Base-by-base conservation (phyloP, 306 rosid species). In the Castanea mollissima region DNA sequence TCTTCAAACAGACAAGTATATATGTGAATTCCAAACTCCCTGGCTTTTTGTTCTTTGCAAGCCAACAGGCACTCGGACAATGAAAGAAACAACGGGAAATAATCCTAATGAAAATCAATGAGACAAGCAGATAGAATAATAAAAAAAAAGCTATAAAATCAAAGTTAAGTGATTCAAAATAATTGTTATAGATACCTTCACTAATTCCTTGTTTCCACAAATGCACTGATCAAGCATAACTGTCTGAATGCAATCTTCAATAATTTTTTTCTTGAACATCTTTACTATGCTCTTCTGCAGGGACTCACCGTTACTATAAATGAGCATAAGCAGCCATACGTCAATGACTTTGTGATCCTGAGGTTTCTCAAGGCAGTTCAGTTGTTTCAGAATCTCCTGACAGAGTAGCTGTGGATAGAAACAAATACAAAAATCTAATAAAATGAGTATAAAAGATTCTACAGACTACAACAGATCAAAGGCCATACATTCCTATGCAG, bases 301-400 rank as follows among this genome's bases (percentile, higher is more conserved):
- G 82, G 85, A 81, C 71, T 84, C 87, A 1, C 85, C 81, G 27
- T 84, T 84, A 82, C 78, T 68, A 73, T 84, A 77, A 55, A 84
- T 73, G 74, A 84, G 85, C 73, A 84, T 69, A 18, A 84, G 82
- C n/a, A 84, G 54, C 87, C 87, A 84, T 67, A 84, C 77, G 72
- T 84, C 87, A 65, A 84, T 38, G 34, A 77, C 82, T 77, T 80
- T 84, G 73, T 84, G 85, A 77, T 84, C 85, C 74, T 64, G 82
- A 52, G 87, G 82, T 69, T 78, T 84, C 51, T 77, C 70, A 49
- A 84, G 77, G 52, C 80, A 73, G 76, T 74, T 77, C 77, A 84
- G 14, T 46, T 81, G 85, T 77, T 84, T 84, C 82, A 84, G 23
- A 69, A 84, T 84, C 82, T 84, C 87, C 77, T 84, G 87, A 78